Conservation (phyloP, 257 asterid genomes). For the Handroanthus guayacan region DNA sequence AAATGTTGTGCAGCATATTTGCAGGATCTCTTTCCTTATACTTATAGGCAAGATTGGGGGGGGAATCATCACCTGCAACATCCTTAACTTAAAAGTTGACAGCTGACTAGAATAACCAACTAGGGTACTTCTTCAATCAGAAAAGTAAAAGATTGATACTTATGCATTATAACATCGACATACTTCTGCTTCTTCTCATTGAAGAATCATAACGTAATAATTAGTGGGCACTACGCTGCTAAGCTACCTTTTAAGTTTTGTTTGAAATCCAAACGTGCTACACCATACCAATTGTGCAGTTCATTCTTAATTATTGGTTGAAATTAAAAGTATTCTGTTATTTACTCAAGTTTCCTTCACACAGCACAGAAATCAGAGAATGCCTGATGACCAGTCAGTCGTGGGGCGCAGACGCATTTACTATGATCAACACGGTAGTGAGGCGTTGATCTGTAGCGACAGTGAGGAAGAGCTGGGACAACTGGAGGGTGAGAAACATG, state of each 20-base stretch:
- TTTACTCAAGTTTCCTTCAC: slow-evolving; percentile 54
- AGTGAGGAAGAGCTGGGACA: slow-evolving; percentile 87
- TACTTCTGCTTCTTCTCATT: neutral
- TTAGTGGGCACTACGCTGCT: slow-evolving; percentile 14
- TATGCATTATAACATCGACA: neutral
- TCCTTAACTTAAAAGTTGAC: neutral
- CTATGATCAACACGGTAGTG: slow-evolving; percentile 67
- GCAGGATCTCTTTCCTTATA: neutral
- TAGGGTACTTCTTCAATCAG: neutral
- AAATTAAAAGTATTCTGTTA: slow-evolving; percentile 37
- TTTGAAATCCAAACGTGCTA: slow-evolving; percentile 11
- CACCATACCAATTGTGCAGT: slow-evolving; percentile 17
- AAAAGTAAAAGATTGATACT: neutral
- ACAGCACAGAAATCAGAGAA: slow-evolving; percentile 91
- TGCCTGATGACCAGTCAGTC: slow-evolving; percentile 96
- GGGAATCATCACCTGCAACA: neutral
- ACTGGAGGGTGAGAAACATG: slow-evolving; percentile 68
- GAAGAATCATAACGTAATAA: neutral
- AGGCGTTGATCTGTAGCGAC: slow-evolving; percentile 95
- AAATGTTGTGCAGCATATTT: neutral
- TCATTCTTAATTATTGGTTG: slow-evolving; percentile 18
- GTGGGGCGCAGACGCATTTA: slow-evolving; percentile 90
- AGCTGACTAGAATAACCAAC: neutral
- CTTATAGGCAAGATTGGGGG: neutral
- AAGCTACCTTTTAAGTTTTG: neutral